Percentiles rank a stretch among this genome's conserved stretches.
phyloP scores from a whole-genome alignment of 2,329 filamentous ascomycete species.

The Sporothrix humicola region DNA sequence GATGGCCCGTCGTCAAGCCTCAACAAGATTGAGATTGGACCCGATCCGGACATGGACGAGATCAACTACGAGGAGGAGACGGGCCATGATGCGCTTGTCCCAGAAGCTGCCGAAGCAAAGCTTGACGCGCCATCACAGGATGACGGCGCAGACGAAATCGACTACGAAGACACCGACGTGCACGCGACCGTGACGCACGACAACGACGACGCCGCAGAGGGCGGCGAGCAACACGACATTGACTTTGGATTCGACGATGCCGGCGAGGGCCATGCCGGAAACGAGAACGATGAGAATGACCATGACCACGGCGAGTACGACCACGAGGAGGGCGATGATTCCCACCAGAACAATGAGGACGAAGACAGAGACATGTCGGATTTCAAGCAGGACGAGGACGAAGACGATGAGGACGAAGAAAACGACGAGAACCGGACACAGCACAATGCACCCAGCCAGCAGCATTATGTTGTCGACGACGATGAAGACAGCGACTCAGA shows the following conservation, averaged over 20 bases:
- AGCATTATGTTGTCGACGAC: no score
- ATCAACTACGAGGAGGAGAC: constrained; percentile 38
- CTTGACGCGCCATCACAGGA: constrained; percentile 36
- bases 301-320: constrained; percentile 25
- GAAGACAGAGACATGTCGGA: constrained; percentile 21
- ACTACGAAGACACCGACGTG: constrained; percentile 45
- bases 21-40: constrained; percentile 26
- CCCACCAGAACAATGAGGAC: constrained; percentile 1
- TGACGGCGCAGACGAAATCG: constrained; percentile 46
- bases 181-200: constrained; percentile 26
- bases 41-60: constrained; percentile 34
- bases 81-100: not conserved
- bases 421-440: constrained; percentile 18
- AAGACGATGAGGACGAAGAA: constrained; percentile 25
- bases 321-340: constrained; percentile 32
- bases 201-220: constrained; percentile 10
- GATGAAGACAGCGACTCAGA: constrained; percentile 37
- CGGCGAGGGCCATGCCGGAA: constrained; percentile 26
- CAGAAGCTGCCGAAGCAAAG: not conserved
- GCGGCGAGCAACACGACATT: not conserved
- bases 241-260: not conserved
- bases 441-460: not conserved
- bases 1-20: constrained; percentile 31
- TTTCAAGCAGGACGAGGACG: constrained; percentile 12
- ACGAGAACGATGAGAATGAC: constrained; percentile 6